A percentile compares a stretch with the other conserved stretches of the same genome.
Evolutionary conservation across 2,329 filamentous ascomycete genomes (phyloP).

Genomic region (Claviceps paspali): DNA sequence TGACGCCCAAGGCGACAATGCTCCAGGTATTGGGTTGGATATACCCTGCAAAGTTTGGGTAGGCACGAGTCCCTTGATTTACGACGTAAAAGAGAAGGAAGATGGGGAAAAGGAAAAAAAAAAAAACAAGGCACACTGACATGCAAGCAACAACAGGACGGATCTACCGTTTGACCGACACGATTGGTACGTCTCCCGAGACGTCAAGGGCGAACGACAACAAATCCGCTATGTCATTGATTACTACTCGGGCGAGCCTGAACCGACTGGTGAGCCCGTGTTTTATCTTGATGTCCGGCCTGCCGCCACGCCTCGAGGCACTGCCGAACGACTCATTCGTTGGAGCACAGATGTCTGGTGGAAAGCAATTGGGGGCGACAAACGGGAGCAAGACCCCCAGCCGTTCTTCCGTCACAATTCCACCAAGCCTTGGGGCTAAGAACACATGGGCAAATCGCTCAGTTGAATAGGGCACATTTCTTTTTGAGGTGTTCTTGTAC

Average conservation of each 20-base stretch:
- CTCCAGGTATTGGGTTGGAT: slow-evolving; percentile 64
- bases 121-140: slow-evolving; percentile 1
- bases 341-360: slow-evolving; percentile 96
- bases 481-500: neutral
- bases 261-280: slow-evolving; percentile 76
- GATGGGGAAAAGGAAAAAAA: no score
- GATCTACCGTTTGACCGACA: slow-evolving; percentile 90
- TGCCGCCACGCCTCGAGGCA: slow-evolving; percentile 65
- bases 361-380: slow-evolving; percentile 62
- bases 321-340: slow-evolving; percentile 66
- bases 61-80: slow-evolving; percentile 18
- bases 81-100: neutral
- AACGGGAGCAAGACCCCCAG: slow-evolving; percentile 30
- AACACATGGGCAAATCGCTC: neutral
- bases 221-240: slow-evolving; percentile 93
- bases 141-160: slow-evolving; percentile 36
- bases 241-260: slow-evolving; percentile 76
- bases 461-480: neutral
- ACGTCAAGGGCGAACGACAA: slow-evolving; percentile 49
- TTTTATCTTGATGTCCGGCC: slow-evolving; percentile 93
- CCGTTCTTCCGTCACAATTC: slow-evolving; percentile 17
- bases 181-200: slow-evolving; percentile 84
- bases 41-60: slow-evolving; percentile 69
- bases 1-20: slow-evolving; percentile 83
- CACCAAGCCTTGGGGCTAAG: slow-evolving; percentile 8